phyloP scores from a whole-genome alignment of 2,329 filamentous ascomycete genomes.

The Pyrenochaeta sp. region DNA sequence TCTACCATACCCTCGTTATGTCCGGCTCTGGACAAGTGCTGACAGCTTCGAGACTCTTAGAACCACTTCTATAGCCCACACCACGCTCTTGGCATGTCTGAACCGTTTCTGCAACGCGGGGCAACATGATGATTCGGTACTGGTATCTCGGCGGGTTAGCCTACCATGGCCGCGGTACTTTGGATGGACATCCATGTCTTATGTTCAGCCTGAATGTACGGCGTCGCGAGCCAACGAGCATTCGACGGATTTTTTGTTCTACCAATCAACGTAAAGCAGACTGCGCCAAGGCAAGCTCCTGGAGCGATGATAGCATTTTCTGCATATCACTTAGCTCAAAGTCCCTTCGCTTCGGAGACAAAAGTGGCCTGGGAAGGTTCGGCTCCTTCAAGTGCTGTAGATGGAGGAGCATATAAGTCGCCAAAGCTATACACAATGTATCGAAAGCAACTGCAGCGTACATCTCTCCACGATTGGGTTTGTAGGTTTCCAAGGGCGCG shows the following conservation, averaged over 20 bases:
- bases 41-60: neutral
- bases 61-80: neutral
- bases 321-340: no score
- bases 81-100: neutral
- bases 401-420: no score
- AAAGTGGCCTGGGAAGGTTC: no score
- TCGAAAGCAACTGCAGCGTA: neutral
- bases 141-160: neutral
- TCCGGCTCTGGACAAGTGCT: neutral
- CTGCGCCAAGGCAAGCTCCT: neutral
- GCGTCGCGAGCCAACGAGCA: slow-evolving; percentile 3
- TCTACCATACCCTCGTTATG: neutral
- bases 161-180: slow-evolving; percentile 2
- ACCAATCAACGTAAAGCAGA: neutral
- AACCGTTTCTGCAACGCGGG: slow-evolving; percentile 2
- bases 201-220: slow-evolving; percentile 25
- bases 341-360: no score
- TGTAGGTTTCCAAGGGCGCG: neutral
- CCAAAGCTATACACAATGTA: neutral
- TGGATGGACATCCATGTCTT: slow-evolving; percentile 11
- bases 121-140: neutral
- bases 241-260: neutral
- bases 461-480: no score
- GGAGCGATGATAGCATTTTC: no score
- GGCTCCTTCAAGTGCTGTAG: no score